Conservation (phyloP, 208 protist genomes). For the Crithidia expoeki region DNA sequence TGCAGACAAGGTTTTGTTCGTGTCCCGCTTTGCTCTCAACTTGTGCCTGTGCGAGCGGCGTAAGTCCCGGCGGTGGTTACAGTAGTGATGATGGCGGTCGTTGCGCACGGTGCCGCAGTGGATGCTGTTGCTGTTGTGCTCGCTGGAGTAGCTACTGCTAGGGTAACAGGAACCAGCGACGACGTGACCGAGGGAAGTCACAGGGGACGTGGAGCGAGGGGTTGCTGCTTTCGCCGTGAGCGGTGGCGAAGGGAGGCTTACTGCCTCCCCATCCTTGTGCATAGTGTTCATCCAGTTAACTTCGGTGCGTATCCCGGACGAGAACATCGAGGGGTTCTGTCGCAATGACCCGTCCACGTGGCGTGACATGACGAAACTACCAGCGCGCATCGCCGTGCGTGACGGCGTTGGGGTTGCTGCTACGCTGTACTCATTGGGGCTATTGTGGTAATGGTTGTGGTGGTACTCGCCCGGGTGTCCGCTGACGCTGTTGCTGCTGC, state of each 20-base stretch:
- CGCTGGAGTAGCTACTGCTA: slow-evolving; percentile 1
- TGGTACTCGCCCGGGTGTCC: background rate
- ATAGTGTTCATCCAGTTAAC: background rate
- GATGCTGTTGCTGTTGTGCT: slow-evolving; percentile 7
- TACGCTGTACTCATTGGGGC: background rate
- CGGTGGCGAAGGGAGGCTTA: background rate
- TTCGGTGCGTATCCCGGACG: background rate
- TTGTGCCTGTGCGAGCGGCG: slow-evolving; percentile 5
- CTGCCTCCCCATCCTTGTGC: background rate
- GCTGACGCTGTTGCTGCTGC: slow-evolving; percentile 23
- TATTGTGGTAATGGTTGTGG: background rate
- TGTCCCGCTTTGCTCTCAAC: background rate
- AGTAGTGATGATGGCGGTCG: background rate
- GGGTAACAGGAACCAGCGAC: background rate
- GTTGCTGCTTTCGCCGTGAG: background rate
- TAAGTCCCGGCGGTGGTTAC: background rate
- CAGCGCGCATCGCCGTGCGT: slow-evolving; percentile 5
- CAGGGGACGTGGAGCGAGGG: background rate
- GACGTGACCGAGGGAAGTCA: background rate
- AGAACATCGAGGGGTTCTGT: slow-evolving; percentile 2
- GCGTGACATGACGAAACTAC: slow-evolving; percentile 15
- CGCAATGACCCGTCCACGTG: background rate
- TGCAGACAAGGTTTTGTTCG: background rate
- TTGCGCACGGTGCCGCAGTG: background rate
- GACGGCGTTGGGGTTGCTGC: background rate